phyloP scores from a whole-genome alignment of 192 early-diverging fungal genomes.

The Umbelopsis sp. region DNA sequence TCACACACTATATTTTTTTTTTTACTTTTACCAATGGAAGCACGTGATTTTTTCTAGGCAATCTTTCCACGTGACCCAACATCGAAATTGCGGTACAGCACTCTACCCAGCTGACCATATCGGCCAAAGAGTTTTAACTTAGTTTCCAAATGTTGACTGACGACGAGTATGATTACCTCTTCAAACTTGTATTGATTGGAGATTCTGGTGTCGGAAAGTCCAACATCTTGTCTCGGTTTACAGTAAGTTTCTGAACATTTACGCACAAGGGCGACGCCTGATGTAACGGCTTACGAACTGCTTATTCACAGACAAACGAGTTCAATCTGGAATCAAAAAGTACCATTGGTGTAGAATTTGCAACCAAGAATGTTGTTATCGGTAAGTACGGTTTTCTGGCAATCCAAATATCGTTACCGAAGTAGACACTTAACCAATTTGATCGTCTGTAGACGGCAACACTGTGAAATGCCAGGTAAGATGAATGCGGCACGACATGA shows the following conservation, averaged over 20 bases:
- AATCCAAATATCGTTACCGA: neutral
- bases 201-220: slow-evolving; percentile 59
- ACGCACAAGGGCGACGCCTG: neutral
- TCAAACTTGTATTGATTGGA: slow-evolving; percentile 73
- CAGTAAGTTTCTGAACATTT: slow-evolving; percentile 19
- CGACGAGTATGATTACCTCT: slow-evolving; percentile 60
- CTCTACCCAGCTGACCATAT: no score
- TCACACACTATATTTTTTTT: no score
- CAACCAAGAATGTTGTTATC: slow-evolving; percentile 50
- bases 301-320: slow-evolving; percentile 42
- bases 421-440: neutral
- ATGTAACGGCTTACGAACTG: neutral
- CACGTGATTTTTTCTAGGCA: no score
- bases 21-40: no score
- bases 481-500: no score
- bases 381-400: slow-evolving; percentile 5
- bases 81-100: no score
- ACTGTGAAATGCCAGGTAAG: slow-evolving; percentile 14
- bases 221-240: slow-evolving; percentile 54
- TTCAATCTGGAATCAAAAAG: slow-evolving; percentile 56
- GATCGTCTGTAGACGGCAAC: neutral
- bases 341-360: slow-evolving; percentile 55
- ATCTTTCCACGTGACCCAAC: no score
- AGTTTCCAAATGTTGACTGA: slow-evolving; percentile 40
- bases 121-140: neutral